Percentiles rank a stretch among this genome's conserved stretches.
These are phyloP conservation scores for Nematocida sp. DNA, from an alignment of 371 early-diverging fungal genomes.

Conservation along the genomic window DNA sequence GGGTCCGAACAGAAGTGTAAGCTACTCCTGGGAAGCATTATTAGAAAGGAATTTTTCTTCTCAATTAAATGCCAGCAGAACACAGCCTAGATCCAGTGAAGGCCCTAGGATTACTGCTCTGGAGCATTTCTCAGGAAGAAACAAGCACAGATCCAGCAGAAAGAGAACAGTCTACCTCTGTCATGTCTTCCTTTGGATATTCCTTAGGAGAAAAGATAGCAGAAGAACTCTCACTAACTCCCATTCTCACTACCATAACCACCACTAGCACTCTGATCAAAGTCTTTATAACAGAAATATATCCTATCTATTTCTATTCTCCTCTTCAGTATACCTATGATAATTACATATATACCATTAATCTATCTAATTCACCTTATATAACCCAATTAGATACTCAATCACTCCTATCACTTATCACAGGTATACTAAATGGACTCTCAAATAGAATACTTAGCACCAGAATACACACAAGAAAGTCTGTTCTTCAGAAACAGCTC, in stretches of 20 bases:
- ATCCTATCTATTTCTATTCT: background rate
- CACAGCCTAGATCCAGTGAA: background rate
- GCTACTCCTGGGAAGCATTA: slow-evolving; percentile 35
- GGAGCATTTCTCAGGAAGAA: background rate
- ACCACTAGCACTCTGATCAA: background rate
- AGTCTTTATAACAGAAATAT: background rate
- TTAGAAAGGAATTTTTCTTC: slow-evolving; percentile 28
- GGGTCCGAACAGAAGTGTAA: slow-evolving; percentile 8
- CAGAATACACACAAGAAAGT: too few species aligned
- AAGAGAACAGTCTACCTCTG: background rate
- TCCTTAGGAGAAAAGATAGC: slow-evolving; percentile 25
- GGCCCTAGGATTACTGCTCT: background rate
- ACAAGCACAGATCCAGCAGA: background rate
- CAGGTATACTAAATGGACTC: too few species aligned
- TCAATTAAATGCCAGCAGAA: slow-evolving; percentile 31
- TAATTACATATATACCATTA: too few species aligned
- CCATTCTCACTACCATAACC: background rate
- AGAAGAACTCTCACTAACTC: background rate
- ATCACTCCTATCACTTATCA: too few species aligned
- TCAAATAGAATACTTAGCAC: too few species aligned
- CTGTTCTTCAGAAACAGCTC: too few species aligned
- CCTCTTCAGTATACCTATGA: background rate
- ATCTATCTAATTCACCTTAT: too few species aligned
- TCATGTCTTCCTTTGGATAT: background rate
- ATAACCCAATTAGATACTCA: too few species aligned